Base-by-base conservation (phyloP, 192 early-diverging fungal genomes). In the Coemansia sp. region DNA sequence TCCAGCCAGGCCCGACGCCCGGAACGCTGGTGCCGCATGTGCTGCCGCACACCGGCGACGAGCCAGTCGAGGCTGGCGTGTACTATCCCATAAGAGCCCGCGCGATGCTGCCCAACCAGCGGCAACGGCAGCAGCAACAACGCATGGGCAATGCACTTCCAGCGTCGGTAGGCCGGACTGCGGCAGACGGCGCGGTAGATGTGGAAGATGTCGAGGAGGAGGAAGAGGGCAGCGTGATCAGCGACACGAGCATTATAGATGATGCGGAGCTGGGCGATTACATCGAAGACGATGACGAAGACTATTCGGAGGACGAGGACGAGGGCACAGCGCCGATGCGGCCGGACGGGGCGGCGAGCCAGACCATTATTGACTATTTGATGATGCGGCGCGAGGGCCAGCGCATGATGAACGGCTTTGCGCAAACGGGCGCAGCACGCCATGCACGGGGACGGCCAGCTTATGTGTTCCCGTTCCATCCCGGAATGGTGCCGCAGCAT, bases 11-110 rank as follows among this genome's bases (percentile, higher is more conserved):
- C 20, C 2, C 7, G 5, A 22, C 21, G 28, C 28, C 48, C n/a
- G 61, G 61, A 5, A 23, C 61, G 17, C 28, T 62, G 17, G 50
- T 62, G 19, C 61, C 61, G 22, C 61, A 62, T 31, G 49, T 53
- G 22, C 21, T 62, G 26, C 56, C 50, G 3, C 76, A 78, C 34
- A 73, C 71, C 0, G 76, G 70, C 60, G 60, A 72, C 22, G 76
- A 78, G 57, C 76, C 76, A 1, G 66, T 78, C 11, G 62, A 66
- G 57, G 37, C 64, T 7, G 72, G 68, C 53, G 72, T 81, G 2
- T 74, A 81, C 60, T 57, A 65, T 37, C 72, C 72, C 0, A 81
- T 74, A 19, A 67, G 64, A 37, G 51, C 77, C 25, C 71, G 69
- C 21, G 65, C 82, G 25, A 60, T 66, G 66, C 78, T 65, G 37